Conservation (phyloP, 2,329 filamentous ascomycete genomes). For the Beauveria sp. region DNA sequence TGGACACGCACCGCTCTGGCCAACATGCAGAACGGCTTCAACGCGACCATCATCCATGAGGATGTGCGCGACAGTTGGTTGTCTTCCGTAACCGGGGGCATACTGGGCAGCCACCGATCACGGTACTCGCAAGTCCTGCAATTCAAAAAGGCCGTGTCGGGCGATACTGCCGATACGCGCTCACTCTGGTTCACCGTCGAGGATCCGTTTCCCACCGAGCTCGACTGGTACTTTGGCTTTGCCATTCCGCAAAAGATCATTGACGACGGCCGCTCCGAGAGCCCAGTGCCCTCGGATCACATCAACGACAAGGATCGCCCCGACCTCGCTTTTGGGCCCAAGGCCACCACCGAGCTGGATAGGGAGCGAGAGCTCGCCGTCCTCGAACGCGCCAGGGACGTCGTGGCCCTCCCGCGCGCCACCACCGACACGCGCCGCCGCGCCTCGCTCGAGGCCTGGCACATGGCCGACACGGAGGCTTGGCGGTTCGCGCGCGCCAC, state of each 20-base stretch:
- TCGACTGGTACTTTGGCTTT: constrained; percentile 91
- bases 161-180: constrained; percentile 52
- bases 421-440: constrained; percentile 39
- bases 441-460: constrained; percentile 56
- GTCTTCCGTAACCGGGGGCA: constrained; percentile 57
- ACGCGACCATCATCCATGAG: constrained; percentile 57
- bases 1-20: constrained; percentile 71
- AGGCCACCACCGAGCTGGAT: constrained; percentile 41
- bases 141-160: constrained; percentile 77
- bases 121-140: constrained; percentile 59
- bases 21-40: constrained; percentile 52
- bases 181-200: constrained; percentile 79
- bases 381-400: constrained; percentile 39
- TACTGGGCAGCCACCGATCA: constrained; percentile 54
- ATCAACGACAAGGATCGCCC: constrained; percentile 11
- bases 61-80: constrained; percentile 76
- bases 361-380: constrained; percentile 47
- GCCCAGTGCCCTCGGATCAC: constrained; percentile 20
- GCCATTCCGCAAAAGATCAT: constrained; percentile 54
- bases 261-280: constrained; percentile 26
- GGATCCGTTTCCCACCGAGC: constrained; percentile 53
- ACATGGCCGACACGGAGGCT: constrained; percentile 65
- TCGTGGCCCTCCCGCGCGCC: constrained; percentile 41
- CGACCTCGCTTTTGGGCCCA: constrained; percentile 39
- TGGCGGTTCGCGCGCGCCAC: constrained; percentile 70